These are phyloP conservation scores for Hyaloscypha hepaticicola DNA, from an alignment of 495 filamentous ascomycete genomes.

Conservation along the genomic window DNA sequence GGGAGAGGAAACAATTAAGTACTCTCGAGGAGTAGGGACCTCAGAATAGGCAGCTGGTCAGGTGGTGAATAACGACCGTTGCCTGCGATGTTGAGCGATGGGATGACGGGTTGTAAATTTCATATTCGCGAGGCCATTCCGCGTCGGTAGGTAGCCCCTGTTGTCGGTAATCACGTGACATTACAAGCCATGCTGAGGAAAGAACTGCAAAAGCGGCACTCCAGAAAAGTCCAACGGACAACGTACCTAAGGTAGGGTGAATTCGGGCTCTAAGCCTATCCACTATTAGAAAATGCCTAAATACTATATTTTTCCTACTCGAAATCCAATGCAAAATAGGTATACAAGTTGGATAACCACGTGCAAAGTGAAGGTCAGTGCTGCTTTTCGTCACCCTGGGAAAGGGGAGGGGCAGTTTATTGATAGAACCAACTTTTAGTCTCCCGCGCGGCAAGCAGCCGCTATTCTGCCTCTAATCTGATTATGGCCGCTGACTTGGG, in stretches of 20 bases:
- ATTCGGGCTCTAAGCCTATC: no score
- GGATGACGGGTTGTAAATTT: not conserved
- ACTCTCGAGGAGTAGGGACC: not conserved
- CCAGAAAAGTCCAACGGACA: no score
- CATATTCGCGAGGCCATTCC: not conserved
- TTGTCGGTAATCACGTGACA: no score
- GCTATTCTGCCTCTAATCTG: not conserved
- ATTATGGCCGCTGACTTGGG: not conserved
- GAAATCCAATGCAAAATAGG: no score
- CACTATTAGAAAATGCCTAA: no score
- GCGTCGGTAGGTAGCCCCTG: no score
- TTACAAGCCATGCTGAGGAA: no score
- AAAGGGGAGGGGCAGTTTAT: not conserved
- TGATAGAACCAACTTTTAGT: no score
- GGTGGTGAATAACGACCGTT: conserved; percentile 13
- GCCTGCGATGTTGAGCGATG: conserved; percentile 4
- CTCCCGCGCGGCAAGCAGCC: not conserved
- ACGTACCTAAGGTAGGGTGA: no score
- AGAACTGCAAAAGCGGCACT: no score
- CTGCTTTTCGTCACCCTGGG: not conserved
- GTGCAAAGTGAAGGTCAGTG: not conserved
- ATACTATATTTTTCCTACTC: no score
- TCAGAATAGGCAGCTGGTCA: not conserved
- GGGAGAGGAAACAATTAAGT: conserved; percentile 8
- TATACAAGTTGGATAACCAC: no score